These are phyloP conservation scores for Dovyalis caffra DNA, from an alignment of 345 rosid genomes.

Conservation along the genomic window DNA sequence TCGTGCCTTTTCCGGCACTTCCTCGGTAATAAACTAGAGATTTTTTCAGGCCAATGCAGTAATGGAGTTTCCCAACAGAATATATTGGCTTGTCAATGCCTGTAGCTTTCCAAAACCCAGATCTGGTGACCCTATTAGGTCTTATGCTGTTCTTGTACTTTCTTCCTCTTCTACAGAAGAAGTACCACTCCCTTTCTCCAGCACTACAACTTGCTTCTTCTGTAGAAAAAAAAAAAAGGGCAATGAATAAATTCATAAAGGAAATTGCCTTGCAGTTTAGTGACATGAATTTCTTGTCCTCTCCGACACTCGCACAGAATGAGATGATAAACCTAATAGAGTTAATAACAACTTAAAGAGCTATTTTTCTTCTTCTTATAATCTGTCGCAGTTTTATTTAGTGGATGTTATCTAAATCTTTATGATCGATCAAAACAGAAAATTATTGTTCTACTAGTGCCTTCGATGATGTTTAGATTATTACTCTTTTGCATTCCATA, in stretches of 20 bases:
- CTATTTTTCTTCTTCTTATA: no score
- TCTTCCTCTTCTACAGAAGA: conserved; percentile 48
- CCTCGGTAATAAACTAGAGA: conserved; percentile 51
- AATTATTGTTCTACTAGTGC: neutral
- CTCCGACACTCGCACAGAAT: neutral
- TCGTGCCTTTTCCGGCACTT: conserved; percentile 54
- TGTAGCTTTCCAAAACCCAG: conserved; percentile 65
- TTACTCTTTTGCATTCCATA: neutral
- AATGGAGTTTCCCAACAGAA: conserved; percentile 11
- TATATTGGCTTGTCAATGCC: conserved; percentile 49
- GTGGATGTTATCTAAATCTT: neutral
- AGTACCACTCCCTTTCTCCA: conserved; percentile 50
- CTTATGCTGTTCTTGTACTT: conserved; percentile 52
- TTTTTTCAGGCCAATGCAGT: conserved; percentile 46
- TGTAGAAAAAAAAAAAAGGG: neutral
- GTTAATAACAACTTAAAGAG: neutral
- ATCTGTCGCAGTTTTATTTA: no score
- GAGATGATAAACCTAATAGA: neutral
- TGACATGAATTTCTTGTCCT: neutral
- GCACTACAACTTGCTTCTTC: conserved; percentile 18
- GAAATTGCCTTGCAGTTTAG: neutral
- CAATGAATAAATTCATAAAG: neutral
- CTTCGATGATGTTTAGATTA: neutral
- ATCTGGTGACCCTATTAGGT: conserved; percentile 52
- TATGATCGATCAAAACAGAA: neutral